Base-by-base conservation (phyloP, 2,329 filamentous ascomycete genomes). In the Pseudogymnoascus sp. region DNA sequence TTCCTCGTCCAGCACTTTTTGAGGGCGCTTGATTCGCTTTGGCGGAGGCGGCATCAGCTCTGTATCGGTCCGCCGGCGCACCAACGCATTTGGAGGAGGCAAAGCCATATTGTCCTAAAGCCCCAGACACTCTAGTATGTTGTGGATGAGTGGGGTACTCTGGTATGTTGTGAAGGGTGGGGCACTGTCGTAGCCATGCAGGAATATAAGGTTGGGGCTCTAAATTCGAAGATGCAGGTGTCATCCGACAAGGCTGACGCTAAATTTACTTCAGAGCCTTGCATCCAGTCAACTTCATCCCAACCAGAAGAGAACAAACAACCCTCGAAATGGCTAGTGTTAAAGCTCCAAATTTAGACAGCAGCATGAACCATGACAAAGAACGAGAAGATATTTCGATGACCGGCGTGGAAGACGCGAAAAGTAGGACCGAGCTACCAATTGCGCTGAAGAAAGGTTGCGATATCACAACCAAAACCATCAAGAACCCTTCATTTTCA, bases 21-120 rank as follows among this genome's bases (percentile, higher is more conserved):
- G 86, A 0, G 94, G 94, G 60, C 94, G 84, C 76, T 97, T 97
- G 71, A 97, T 96, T 63, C 91, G 88, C 75, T 96, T 97, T 3
- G 92, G 91, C 5, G 93, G 92, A 9, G 92, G 92, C 14, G 91
- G 89, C 92, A 97, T 97, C 61, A 95, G 78, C 62, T 89, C 85
- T 25, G 78, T 82, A 63, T 91, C 87, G 41, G 75, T 74, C 62
- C 81, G 79, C 66, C 86, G 81, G 77, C 83, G 83, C 61, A 86
- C 78, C 64, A 94, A 81, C 64, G 87, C 83, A 60, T 75, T 82
- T 5, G 86, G 84, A 14, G 73, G 65, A 3, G 67, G 65, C 28
- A 65, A 35, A 2, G 49, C 60, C 62, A 62, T 62, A 5, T 23
- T 12, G 25, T n/a, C 19, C 16, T 36, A 33, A 45, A 23, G 33